Evolutionary conservation across 2,329 filamentous ascomycete species (phyloP).

Genomic region (Volutella citrinella): DNA sequence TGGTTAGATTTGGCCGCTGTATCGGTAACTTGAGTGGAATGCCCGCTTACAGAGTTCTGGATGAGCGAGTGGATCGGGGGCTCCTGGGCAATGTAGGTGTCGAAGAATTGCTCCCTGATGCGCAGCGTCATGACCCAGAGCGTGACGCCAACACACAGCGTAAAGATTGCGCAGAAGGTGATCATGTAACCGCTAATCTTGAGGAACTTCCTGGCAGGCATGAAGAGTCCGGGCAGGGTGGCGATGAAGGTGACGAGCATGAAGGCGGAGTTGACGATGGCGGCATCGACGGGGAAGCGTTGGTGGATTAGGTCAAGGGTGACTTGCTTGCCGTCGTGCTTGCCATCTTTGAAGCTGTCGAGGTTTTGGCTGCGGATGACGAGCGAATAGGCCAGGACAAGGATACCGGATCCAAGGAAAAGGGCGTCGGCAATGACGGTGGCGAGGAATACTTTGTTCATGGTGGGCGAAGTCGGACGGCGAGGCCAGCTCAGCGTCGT

Average conservation of each 20-base stretch:
- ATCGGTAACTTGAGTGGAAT: too few relatives aligned
- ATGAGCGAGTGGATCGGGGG: slow-evolving; percentile 62
- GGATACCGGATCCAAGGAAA: slow-evolving; percentile 51
- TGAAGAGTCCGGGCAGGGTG: slow-evolving; percentile 68
- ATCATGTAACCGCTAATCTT: slow-evolving; percentile 66
- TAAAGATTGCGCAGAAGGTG: slow-evolving; percentile 60
- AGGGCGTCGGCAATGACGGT: slow-evolving; percentile 47
- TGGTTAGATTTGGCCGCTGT: too few relatives aligned
- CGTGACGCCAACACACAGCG: slow-evolving; percentile 61
- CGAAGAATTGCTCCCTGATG: slow-evolving; percentile 59
- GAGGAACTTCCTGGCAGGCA: slow-evolving; percentile 66
- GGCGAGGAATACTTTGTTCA: slow-evolving; percentile 52
- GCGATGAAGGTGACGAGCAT: slow-evolving; percentile 68
- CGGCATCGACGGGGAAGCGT: slow-evolving; percentile 58
- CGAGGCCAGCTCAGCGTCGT: too few relatives aligned
- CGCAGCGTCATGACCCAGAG: slow-evolving; percentile 73
- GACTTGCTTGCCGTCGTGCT: slow-evolving; percentile 47
- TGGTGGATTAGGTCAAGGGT: slow-evolving; percentile 52
- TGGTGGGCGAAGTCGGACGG: slow-evolving; percentile 42
- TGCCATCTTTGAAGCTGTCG: slow-evolving; percentile 42
- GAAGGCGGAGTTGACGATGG: slow-evolving; percentile 69
- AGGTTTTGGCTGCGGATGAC: slow-evolving; percentile 47
- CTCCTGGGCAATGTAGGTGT: slow-evolving; percentile 59
- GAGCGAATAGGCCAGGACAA: slow-evolving; percentile 55
- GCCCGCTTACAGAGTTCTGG: slow-evolving; percentile 66